Evolutionary conservation across 306 rosid genomes (phyloP), one percentile per base, ranked within the genome.

Genomic region (Pterocarpus santalinus): DNA sequence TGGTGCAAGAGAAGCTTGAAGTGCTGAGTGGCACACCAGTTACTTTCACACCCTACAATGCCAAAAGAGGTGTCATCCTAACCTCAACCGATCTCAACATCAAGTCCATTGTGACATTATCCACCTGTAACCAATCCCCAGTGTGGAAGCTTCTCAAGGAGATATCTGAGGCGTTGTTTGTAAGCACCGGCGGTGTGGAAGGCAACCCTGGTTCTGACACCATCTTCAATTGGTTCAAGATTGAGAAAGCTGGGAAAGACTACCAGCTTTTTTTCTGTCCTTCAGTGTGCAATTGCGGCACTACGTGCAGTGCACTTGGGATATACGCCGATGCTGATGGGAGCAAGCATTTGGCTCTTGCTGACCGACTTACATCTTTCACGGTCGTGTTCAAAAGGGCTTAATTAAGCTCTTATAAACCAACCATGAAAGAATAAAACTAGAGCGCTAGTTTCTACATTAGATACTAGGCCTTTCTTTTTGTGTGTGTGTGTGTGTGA

Each of bases 241-340:
- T 89, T 58, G 92, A 88, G 86, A 91, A 89, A 73, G 71, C 32
- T 9, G 86, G 17, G 2, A 52, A 67, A 0, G 89, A 86, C 49
- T 92, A 88, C 78, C 84, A 82, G 46, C 71, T 91, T n/a, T 77
- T 79, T 6, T 92, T 85, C 38, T 92, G 94, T 58, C 97, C 97
- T 38, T 75, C 72, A 0, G 95, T 91, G 0, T 89, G 94, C n/a
- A 76, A 66, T 2, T 87, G 92, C 73, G 80, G 63, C 12, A 92
- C 89, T 53, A 1, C 85, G 38, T 90, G 94, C 47, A 78, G 81
- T 39, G 92, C 86, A 13, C 68, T 85, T 7, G 85, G 88, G 38
- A n/a, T 81, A 1, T 85, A 12, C 55, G 9, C 2, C 8, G 60
- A 34, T 72, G 62, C 60, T 57, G 57, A 32, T 72, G 88, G 88